Conservation (phyloP, 139 green algal genomes). For the Chlamydomonas sp. region DNA sequence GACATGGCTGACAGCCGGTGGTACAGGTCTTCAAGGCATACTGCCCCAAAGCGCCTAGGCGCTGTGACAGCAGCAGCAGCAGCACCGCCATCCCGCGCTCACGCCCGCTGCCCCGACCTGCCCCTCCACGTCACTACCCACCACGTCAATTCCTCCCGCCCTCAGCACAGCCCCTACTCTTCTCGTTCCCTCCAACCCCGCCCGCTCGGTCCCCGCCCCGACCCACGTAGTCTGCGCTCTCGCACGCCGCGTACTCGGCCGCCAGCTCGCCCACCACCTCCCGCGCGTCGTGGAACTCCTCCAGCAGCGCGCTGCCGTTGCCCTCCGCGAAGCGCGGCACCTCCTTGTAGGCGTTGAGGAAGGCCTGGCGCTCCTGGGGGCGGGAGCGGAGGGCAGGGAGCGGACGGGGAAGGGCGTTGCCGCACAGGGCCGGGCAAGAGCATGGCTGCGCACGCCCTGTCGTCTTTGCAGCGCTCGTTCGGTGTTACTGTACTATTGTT, state of each 20-base stretch:
- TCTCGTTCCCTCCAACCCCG: background rate
- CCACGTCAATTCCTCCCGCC: background rate
- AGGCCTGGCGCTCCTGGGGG: conserved; percentile 69
- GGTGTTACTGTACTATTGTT: too few relatives aligned
- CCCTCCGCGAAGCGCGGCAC: conserved; percentile 62
- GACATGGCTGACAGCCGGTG: too few relatives aligned
- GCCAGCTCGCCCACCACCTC: conserved; percentile 84
- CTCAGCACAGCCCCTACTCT: background rate
- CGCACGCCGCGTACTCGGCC: conserved; percentile 91
- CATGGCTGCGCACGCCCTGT: background rate
- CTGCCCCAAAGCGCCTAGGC: background rate
- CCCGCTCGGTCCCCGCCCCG: too few relatives aligned
- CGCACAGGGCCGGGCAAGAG: background rate
- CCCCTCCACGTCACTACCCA: too few relatives aligned
- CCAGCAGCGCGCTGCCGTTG: conserved; percentile 55
- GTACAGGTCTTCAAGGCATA: too few relatives aligned
- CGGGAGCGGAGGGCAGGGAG: background rate
- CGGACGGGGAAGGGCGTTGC: background rate
- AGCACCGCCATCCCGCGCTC: too few relatives aligned
- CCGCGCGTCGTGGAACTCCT: conserved; percentile 93
- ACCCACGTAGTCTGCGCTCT: conserved; percentile 88
- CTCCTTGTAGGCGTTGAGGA: conserved; percentile 88
- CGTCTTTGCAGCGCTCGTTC: background rate
- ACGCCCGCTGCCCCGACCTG: too few relatives aligned
- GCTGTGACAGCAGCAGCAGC: too few relatives aligned